Evolutionary conservation across 1,284 basidiomycete genomes (phyloP), one percentile per base, ranked within the genome.

Genomic region (Marasmius sp.): DNA sequence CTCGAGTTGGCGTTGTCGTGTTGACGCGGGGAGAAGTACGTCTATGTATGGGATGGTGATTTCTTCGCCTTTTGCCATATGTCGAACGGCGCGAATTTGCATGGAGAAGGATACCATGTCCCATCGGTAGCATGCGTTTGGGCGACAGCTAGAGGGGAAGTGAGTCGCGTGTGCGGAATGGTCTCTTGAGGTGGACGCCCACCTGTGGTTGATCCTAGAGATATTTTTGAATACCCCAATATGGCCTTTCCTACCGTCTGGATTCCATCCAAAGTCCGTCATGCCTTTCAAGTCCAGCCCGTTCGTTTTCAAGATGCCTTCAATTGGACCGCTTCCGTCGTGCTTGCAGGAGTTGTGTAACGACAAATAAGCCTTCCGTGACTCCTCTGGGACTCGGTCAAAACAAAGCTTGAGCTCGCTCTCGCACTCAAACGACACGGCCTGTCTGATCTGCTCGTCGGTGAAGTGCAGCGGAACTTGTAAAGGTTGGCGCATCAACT

Each of bases 61-160:
- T 60, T 78, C 72, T 41, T 76, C 74, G 12, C 72, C 74, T 0
- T 59, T 65, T 18, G 70, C 67, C 57, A 77, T 72, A 43, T 72
- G 66, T 2, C 68, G 64, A 12, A 61, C 49, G 0, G 74, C 75
- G 38, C 58, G 67, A 36, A 77, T 66, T 8, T 67, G 64, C 22
- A 68, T 59, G 1, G 72, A 70, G 49, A 75, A 74, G 2, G 75
- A 70, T 0, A 52, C 34, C 5, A 61, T 39, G 47, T 70, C 59
- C 63, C 75, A 76, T n/a, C 59, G n/a, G 20, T 58, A 57, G 1
- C 20, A n/a, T 9, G 70, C 65, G 60, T 73, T 75, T 8, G 71
- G 66, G n/a, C 61, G 62, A 59, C 74, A 74, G 62, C 73, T 74
- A 20, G 12, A 49, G 11, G 57, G 16, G 36, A 20, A 20, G 47